Conservation (phyloP, 192 early-diverging fungal genomes). For the Jimgerdemannia flammicorona region DNA sequence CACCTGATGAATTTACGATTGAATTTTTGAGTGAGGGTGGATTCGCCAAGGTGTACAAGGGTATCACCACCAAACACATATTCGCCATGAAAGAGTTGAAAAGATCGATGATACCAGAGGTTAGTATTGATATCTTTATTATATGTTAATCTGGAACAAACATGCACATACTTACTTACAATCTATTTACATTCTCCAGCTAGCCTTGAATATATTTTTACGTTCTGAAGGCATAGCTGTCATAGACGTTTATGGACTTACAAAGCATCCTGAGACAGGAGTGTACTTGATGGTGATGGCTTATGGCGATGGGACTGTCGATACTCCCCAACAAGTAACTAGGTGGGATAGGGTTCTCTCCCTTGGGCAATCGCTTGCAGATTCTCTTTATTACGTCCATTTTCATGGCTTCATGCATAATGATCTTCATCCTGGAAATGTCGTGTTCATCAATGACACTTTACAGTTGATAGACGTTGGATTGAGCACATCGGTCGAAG, state of each 20-base stretch:
- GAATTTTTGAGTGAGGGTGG: background rate
- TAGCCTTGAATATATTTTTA: background rate
- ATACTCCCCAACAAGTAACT: background rate
- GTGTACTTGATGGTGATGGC: background rate
- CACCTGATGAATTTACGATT: background rate
- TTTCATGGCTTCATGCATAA: background rate
- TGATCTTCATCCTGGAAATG: background rate
- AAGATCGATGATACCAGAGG: too few species aligned
- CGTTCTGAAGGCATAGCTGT: background rate
- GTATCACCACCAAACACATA: too few species aligned
- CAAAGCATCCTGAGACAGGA: background rate
- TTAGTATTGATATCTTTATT: background rate
- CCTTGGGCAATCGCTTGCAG: background rate
- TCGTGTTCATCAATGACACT: background rate
- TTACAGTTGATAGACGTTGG: background rate
- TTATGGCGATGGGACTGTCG: background rate
- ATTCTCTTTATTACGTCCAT: background rate
- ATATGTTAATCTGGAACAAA: background rate
- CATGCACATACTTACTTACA: background rate
- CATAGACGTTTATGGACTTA: background rate
- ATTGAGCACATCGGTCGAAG: background rate
- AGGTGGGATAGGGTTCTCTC: background rate
- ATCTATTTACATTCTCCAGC: background rate
- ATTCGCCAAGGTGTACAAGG: background rate
- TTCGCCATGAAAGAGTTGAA: too few species aligned